Evolutionary conservation across 495 filamentous ascomycete genomes (phyloP), one percentile per base, ranked within the genome.

Genomic region (Baudoinia panamericana): DNA sequence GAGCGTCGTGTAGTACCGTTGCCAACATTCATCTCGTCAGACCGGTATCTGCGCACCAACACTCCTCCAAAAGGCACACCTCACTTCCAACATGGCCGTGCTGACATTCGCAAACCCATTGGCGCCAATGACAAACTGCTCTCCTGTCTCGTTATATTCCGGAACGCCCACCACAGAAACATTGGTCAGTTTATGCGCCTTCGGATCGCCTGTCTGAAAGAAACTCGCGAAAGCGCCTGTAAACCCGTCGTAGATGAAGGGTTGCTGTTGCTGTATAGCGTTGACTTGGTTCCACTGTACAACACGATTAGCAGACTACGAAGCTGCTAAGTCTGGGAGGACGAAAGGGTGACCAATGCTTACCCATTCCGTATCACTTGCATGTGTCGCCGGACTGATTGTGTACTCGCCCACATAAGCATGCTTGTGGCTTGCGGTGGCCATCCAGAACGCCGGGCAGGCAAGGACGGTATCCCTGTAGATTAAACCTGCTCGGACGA

Each of bases 181-280:
- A 36, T 63, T 56, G 2, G 72, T 78, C 36, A 77, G 51, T 46
- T 75, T 76, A 43, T 71, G 61, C 11, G 63, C 59, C 46, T 76
- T 76, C 4, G 73, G 71, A 50, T 75, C 63, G 2, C 72, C 73
- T 0, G 69, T 76, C 40, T 67, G 58, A 40, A 77, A 68, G 56
- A 77, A 76, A 30, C 64, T 69, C 1, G 71, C 72, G 25, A 76
- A 69, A 1, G 74, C 70, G 21, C 74, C 75, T 0, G 73, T 60
- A 46, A 65, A 78, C 10, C 71, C 74, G 11, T 68, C 33, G 41
- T 78, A 78, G 10, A 70, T 62, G 2, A 73, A 46, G 0, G 65
- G 66, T 28, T 77, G 56, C 12, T 58, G 60, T 41, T 63, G 51
- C 44, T 75, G 72, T n/a, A 72, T 53, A 1, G 67, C 23, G 43